phyloP scores from a whole-genome alignment of 2,329 filamentous ascomycete genomes.

The Aciculosporium take region DNA sequence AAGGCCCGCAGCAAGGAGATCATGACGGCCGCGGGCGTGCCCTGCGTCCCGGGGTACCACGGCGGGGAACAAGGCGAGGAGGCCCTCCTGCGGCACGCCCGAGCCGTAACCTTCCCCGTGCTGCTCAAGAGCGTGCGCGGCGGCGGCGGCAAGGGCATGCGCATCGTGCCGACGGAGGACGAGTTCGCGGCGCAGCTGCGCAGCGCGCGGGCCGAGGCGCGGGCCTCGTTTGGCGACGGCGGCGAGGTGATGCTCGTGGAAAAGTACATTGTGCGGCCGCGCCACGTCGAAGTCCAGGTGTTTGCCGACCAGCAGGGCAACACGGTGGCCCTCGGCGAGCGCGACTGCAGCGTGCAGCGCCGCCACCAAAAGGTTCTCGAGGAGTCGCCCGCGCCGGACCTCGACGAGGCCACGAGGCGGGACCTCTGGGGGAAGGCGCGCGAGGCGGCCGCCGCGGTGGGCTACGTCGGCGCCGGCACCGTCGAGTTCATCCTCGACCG shows the following conservation, averaged over 20 bases:
- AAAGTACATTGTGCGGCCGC: slow-evolving; percentile 62
- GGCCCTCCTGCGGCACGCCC: slow-evolving; percentile 52
- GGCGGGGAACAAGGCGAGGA: slow-evolving; percentile 62
- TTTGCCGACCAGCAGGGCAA: slow-evolving; percentile 72
- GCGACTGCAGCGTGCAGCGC: slow-evolving; percentile 78
- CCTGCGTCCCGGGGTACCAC: slow-evolving; percentile 93
- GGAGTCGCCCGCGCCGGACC: slow-evolving; percentile 66
- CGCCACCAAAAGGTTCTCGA: slow-evolving; percentile 86
- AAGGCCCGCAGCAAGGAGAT: slow-evolving; percentile 91
- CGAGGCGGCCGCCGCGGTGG: slow-evolving; percentile 56
- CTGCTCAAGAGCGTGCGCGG: slow-evolving; percentile 69
- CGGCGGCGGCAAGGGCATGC: slow-evolving; percentile 74
- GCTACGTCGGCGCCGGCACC: slow-evolving; percentile 81
- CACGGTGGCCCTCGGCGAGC: slow-evolving; percentile 71
- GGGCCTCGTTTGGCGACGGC: slow-evolving; percentile 67
- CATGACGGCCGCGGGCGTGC: slow-evolving; percentile 88
- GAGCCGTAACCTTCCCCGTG: slow-evolving; percentile 53
- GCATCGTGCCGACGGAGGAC: slow-evolving; percentile 52
- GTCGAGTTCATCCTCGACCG: slow-evolving; percentile 87
- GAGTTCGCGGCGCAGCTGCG: slow-evolving; percentile 59
- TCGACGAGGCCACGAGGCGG: slow-evolving; percentile 41
- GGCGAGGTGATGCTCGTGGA: slow-evolving; percentile 73
- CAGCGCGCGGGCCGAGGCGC: slow-evolving; percentile 61
- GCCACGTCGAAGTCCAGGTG: slow-evolving; percentile 82
- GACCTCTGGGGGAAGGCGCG: slow-evolving; percentile 53